phyloP scores from a whole-genome alignment of 2,329 filamentous ascomycete genomes.

The Colletotrichum horii region DNA sequence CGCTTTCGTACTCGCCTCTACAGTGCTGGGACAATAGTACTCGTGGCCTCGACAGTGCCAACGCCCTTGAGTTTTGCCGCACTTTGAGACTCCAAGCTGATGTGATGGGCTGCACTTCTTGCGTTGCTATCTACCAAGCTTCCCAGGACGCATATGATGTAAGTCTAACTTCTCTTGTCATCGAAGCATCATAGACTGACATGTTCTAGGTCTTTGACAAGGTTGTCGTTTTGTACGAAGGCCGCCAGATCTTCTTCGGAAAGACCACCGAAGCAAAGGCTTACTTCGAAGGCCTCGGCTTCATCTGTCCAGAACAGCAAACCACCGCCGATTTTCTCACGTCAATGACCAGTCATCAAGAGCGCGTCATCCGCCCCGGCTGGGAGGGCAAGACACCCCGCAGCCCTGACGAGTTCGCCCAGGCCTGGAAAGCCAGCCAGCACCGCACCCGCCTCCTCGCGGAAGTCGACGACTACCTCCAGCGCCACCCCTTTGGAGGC shows the following conservation, averaged over 20 bases:
- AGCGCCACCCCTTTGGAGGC: slow-evolving; percentile 4
- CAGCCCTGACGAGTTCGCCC: slow-evolving; percentile 35
- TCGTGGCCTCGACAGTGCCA: slow-evolving; percentile 43
- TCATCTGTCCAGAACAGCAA: slow-evolving; percentile 57
- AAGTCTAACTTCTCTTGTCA: not conserved
- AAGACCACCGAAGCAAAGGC: slow-evolving; percentile 61
- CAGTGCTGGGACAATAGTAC: slow-evolving; percentile 52
- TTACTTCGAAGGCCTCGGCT: slow-evolving; percentile 72
- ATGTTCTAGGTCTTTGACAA: slow-evolving; percentile 62
- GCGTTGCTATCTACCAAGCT: slow-evolving; percentile 62
- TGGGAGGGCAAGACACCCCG: slow-evolving; percentile 31
- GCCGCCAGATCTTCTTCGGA: slow-evolving; percentile 72
- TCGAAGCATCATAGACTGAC: not conserved
- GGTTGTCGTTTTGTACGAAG: slow-evolving; percentile 69
- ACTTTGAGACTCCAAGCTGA: slow-evolving; percentile 30
- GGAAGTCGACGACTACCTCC: slow-evolving; percentile 32
- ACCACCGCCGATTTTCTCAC: slow-evolving; percentile 80
- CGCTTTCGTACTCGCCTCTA: slow-evolving; percentile 30
- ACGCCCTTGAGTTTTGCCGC: slow-evolving; percentile 24
- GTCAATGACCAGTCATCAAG: slow-evolving; percentile 47
- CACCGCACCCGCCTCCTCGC: slow-evolving; percentile 31
- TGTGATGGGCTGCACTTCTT: slow-evolving; percentile 27
- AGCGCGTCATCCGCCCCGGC: slow-evolving; percentile 29
- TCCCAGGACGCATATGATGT: slow-evolving; percentile 62
- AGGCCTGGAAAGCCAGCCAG: slow-evolving; percentile 28